These are phyloP conservation scores for Talaromyces sp. DNA, from an alignment of 2,329 filamentous ascomycete species.

Conservation along the genomic window DNA sequence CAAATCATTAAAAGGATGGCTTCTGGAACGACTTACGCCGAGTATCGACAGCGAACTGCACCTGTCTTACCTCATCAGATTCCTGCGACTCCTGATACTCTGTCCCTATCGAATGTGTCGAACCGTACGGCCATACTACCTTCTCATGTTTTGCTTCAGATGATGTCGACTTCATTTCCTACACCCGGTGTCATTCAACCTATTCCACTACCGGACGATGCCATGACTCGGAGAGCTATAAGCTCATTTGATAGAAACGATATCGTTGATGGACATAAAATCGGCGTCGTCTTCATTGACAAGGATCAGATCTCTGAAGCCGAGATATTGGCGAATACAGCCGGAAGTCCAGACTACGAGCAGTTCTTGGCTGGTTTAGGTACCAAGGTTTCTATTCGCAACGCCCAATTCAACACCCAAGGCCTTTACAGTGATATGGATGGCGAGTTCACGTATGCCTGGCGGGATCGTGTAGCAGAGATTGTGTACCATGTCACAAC, in stretches of 20 bases:
- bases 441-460: slow-evolving; percentile 83
- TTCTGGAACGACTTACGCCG: slow-evolving; percentile 45
- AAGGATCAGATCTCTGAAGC: slow-evolving; percentile 75
- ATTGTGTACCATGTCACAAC: slow-evolving; percentile 94
- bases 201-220: slow-evolving; percentile 68
- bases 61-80: slow-evolving; percentile 41
- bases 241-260: slow-evolving; percentile 78
- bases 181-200: slow-evolving; percentile 54
- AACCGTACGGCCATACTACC: slow-evolving; percentile 39
- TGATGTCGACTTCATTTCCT: slow-evolving; percentile 37
- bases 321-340: slow-evolving; percentile 81
- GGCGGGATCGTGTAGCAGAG: slow-evolving; percentile 91
- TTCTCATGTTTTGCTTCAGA: slow-evolving; percentile 41
- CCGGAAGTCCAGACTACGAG: slow-evolving; percentile 81
- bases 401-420: slow-evolving; percentile 85
- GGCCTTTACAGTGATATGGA: slow-evolving; percentile 80
- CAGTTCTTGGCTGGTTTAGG: slow-evolving; percentile 79
- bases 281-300: slow-evolving; percentile 89
- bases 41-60: slow-evolving; percentile 43
- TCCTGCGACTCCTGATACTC: slow-evolving; percentile 33
- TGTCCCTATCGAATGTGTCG: slow-evolving; percentile 30
- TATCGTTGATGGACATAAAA: slow-evolving; percentile 90
- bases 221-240: slow-evolving; percentile 67
- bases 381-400: slow-evolving; percentile 71
- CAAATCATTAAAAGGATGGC: slow-evolving; percentile 48